Evolutionary conservation across 345 rosid species (phyloP), one percentile per base, ranked within the genome.

Genomic region (Lepidium sativum): DNA sequence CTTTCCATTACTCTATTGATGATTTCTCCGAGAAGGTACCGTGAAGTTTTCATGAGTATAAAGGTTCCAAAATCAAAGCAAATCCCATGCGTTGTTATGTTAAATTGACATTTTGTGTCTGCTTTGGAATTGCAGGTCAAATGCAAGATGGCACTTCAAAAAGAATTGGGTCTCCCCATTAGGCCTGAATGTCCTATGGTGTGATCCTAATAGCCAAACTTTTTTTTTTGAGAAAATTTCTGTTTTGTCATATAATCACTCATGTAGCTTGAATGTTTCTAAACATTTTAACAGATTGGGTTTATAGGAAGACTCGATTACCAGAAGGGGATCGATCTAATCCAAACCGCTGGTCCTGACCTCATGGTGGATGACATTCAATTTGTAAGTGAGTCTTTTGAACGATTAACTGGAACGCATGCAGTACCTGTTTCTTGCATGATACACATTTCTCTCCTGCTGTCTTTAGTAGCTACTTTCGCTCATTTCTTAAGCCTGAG

Each of bases 281-380:
- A 35, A 42, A n/a, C 5, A 1, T 9, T 17, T 9, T 15, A 72
- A 70, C 71, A 92, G 98, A 83, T 92, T 78, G 97, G 98, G 51
- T 92, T 92, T 70, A 87, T 89, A 44, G 98, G 98, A 71, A 89
- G 97, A 75, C 73, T 92, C 77, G 97, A 87, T 79, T 81, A 89
- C 78, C 98, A 92, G 77, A 92, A 89, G 69, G 98, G 98, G 63
- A 89, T 92, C 7, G 98, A 92, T 76, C 65, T 89, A 58, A 92
- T 92, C 56, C 86, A 72, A 12, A 75, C 55, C 32, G 96, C 85
- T 51, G 79, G 63, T 74, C 85, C 86, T 51, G 92, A 92, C 73
- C 89, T 89, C 65, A 68, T 89, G 95, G 80, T 77, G 74, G 94
- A 84, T 15, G 87, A 89, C 80, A 80, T 92, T 79, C 98, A 92